phyloP scores from a whole-genome alignment of 2,329 filamentous ascomycete species.

The Cladosporium sp. region DNA sequence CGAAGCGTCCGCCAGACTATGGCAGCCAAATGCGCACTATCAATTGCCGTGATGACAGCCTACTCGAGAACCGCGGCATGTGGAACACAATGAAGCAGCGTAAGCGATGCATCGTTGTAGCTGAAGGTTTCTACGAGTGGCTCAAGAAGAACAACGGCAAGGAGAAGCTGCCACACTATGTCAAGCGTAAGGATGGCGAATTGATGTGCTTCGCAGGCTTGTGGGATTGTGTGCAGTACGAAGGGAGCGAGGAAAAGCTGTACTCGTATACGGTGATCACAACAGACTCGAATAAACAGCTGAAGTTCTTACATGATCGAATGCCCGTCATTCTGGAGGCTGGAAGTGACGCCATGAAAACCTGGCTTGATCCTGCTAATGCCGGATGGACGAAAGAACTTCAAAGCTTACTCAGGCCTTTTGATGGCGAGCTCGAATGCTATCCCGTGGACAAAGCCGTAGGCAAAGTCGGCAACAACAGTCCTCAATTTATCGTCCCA shows the following conservation, averaged over 20 bases:
- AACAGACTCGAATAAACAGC: constrained; percentile 74
- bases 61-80: constrained; percentile 71
- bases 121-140: constrained; percentile 97
- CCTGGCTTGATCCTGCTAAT: constrained; percentile 72
- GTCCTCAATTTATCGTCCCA: constrained; percentile 74
- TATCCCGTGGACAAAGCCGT: constrained; percentile 87
- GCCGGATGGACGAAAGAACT: constrained; percentile 73
- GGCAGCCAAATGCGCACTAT: constrained; percentile 78
- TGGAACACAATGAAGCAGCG: constrained; percentile 87
- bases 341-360: constrained; percentile 62
- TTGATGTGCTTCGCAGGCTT: constrained; percentile 87
- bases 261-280: constrained; percentile 96
- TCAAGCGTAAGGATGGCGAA: constrained; percentile 73
- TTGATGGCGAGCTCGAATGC: constrained; percentile 69
- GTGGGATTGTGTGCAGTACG: constrained; percentile 82
- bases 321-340: constrained; percentile 93
- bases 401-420: constrained; percentile 75
- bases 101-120: constrained; percentile 82
- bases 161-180: constrained; percentile 79
- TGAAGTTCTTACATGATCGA: constrained; percentile 83
- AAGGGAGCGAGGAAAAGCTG: constrained; percentile 63
- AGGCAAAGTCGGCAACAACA: constrained; percentile 91
- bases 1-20: constrained; percentile 75
- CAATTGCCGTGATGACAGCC: constrained; percentile 88
- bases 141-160: constrained; percentile 70